Percentiles rank a stretch among this genome's conserved stretches.
Evolutionary conservation across 257 asterid genomes (phyloP).

Genomic region (Eustoma russellianum): DNA sequence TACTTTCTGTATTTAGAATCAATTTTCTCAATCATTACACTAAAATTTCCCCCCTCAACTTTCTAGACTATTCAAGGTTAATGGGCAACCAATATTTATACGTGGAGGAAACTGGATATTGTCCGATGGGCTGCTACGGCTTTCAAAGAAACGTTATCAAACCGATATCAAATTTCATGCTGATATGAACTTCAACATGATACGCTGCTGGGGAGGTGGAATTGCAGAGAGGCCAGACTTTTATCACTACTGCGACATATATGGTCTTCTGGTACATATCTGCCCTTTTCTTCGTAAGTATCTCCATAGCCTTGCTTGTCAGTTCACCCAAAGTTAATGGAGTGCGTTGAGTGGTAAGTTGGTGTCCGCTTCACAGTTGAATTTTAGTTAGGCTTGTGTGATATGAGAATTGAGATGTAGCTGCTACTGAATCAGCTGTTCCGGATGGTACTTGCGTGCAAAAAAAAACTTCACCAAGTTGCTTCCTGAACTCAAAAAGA

Average conservation of each 20-base stretch:
- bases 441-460: too few relatives aligned
- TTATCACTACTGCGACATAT: conserved; percentile 80
- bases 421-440: too few relatives aligned
- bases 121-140: conserved; percentile 90
- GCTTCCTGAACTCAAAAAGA: too few relatives aligned
- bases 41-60: conserved; percentile 6
- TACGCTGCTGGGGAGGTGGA: conserved; percentile 99
- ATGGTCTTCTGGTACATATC: conserved; percentile 71
- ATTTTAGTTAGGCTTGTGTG: too few relatives aligned
- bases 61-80: conserved; percentile 81
- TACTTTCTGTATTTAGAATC: neutral
- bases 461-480: too few relatives aligned
- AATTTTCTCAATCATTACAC: neutral
- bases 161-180: conserved; percentile 94
- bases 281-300: too few relatives aligned
- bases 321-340: neutral
- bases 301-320: neutral
- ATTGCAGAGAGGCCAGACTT: conserved; percentile 97
- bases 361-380: too few relatives aligned
- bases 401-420: too few relatives aligned
- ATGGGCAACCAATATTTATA: conserved; percentile 80
- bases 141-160: conserved; percentile 67
- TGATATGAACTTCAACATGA: conserved; percentile 97
- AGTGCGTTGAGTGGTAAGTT: too few relatives aligned
- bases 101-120: conserved; percentile 99